These are phyloP conservation scores for Capsaspora owczarzaki DNA, from an alignment of 78 protist species.

Conservation along the genomic window DNA sequence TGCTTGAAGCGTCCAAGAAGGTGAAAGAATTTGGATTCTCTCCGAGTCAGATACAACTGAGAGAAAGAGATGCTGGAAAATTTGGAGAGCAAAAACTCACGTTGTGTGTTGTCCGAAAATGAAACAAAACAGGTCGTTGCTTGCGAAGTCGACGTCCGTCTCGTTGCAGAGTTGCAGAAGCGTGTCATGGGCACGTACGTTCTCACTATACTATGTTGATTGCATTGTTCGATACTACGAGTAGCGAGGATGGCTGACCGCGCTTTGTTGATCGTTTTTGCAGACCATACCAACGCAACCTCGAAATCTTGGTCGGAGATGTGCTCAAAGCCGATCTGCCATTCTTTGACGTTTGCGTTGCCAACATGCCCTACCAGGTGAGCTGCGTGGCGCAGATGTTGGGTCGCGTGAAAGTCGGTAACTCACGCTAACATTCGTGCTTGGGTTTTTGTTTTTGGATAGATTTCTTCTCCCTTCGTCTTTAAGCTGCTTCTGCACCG, in stretches of 20 bases:
- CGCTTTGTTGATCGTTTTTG: not conserved
- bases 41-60: too few species aligned
- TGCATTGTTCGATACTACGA: not conserved
- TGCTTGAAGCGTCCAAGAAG: slow-evolving; percentile 78
- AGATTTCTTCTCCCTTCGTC: slow-evolving; percentile 95
- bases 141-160: slow-evolving; percentile 95
- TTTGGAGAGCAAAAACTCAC: too few species aligned
- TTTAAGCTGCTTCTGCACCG: slow-evolving; percentile 92
- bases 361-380: slow-evolving; percentile 90
- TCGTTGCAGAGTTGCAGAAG: slow-evolving; percentile 96
- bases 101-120: too few species aligned
- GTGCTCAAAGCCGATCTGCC: slow-evolving; percentile 84
- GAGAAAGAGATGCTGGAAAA: too few species aligned
- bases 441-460: not conserved
- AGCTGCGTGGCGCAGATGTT: not conserved
- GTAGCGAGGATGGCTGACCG: not conserved
- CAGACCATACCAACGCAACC: slow-evolving; percentile 25
- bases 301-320: slow-evolving; percentile 82
- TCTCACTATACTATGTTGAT: not conserved
- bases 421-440: not conserved
- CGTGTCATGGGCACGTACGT: slow-evolving; percentile 77
- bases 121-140: slow-evolving; percentile 83
- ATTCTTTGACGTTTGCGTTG: slow-evolving; percentile 93
- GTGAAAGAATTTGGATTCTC: too few species aligned
- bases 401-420: not conserved